phyloP scores from a whole-genome alignment of 257 asterid genomes.

The Ilex asprella region DNA sequence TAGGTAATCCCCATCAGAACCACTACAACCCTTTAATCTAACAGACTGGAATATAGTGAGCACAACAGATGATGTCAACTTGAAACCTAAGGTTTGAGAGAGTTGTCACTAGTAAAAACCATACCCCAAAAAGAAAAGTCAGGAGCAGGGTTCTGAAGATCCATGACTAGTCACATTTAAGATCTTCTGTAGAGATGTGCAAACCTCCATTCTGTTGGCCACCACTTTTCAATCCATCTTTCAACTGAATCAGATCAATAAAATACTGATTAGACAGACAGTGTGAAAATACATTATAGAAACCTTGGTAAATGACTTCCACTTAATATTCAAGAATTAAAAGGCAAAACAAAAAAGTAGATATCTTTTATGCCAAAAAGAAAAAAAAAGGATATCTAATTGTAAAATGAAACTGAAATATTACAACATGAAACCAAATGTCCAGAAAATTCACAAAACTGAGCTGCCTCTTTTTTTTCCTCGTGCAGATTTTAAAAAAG shows the following conservation, averaged over 20 bases:
- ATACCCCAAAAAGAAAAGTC: background rate
- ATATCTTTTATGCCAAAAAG: background rate
- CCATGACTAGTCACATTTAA: slow-evolving; percentile 38
- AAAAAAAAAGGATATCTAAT: background rate
- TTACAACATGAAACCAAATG: background rate
- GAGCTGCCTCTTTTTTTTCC: background rate
- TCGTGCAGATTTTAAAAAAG: no score
- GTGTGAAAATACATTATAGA: no score
- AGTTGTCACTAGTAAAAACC: slow-evolving; percentile 15
- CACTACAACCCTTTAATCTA: slow-evolving; percentile 16
- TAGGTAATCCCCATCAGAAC: slow-evolving; percentile 3
- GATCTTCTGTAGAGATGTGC: slow-evolving; percentile 24
- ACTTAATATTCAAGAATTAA: no score
- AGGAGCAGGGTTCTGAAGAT: background rate
- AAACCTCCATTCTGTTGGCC: slow-evolving; percentile 26
- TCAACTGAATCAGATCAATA: slow-evolving; percentile 33
- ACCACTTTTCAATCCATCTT: slow-evolving; percentile 38
- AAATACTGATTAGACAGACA: background rate
- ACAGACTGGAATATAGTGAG: slow-evolving; percentile 3
- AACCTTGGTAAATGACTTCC: no score
- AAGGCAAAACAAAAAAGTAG: no score
- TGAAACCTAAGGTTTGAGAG: slow-evolving; percentile 14
- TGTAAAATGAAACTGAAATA: background rate
- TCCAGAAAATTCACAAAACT: background rate
- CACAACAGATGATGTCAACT: slow-evolving; percentile 12